Evolutionary conservation across 1,284 basidiomycete genomes (phyloP), one percentile per base, ranked within the genome.

Genomic region (Ustilago lituana): DNA sequence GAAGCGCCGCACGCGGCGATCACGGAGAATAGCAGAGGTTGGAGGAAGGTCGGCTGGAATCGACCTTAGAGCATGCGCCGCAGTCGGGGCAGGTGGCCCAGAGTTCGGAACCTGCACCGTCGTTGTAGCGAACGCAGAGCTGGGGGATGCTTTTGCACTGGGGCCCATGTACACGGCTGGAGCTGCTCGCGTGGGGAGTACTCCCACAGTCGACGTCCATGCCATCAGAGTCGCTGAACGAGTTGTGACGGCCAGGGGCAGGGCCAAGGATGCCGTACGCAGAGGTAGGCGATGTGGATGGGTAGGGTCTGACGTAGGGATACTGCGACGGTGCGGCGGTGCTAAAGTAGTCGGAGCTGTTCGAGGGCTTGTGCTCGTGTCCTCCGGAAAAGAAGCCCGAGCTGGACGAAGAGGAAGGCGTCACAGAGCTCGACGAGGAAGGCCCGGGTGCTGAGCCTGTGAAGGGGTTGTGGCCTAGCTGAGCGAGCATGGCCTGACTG

Each of bases 61-160:
- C 62, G 44, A 66, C 68, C 40, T 66, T 71, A 43, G 51, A 52
- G 20, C 58, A 66, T 14, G 62, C 55, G 22, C 68, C 68, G 24
- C 68, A 71, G 23, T 71, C 76, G 5, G 66, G 72, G 32, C 76
- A 78, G 23, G 57, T 67, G 4, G 74, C 71, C 76, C 76, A 78
- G 17, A 78, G 64, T 31, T 78, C 65, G 5, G 72, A 74, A 6
- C 50, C 49, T 8, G 58, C 44, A 4, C 72, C 68, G 22, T 72
- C 59, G 32, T 68, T 63, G 47, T 72, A 55, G 6, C 74, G 41
- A 4, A 78, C 76, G n/a, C 69, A 73, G 22, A 78, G 69, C 31
- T 71, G 74, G 0, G 74, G 74, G 36, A 76, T 76, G 58, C 74
- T 74, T 43, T 68, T 71, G 64, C 76, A 78, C 24, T 73, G 66